Evolutionary conservation across 306 rosid genomes (phyloP).

Genomic region (Prunus mongolica): DNA sequence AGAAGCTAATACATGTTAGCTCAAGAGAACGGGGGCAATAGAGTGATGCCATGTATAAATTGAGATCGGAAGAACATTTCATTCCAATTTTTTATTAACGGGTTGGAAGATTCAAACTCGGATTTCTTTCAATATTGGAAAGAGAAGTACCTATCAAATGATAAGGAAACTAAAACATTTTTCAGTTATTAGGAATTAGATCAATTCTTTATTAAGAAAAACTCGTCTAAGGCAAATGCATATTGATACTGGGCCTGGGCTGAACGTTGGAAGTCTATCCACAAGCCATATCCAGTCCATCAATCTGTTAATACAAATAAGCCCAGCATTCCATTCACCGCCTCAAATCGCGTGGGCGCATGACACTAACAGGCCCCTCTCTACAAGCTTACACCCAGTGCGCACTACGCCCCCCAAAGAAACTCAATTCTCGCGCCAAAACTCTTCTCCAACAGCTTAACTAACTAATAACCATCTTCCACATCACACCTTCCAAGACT

Average conservation of each 20-base stretch:
- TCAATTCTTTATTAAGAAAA: background rate
- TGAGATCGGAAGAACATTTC: too few relatives aligned
- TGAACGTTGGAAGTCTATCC: background rate
- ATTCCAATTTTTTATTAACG: too few relatives aligned
- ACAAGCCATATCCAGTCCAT: too few relatives aligned
- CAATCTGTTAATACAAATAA: too few relatives aligned
- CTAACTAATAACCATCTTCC: background rate
- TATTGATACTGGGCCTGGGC: background rate
- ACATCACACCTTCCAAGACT: background rate
- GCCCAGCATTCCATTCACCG: background rate
- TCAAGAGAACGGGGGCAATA: background rate
- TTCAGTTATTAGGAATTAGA: background rate
- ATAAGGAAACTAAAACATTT: too few relatives aligned
- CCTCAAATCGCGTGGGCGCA: background rate
- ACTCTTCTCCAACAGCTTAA: background rate
- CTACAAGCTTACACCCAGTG: background rate
- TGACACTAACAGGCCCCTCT: background rate
- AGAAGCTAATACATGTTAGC: background rate
- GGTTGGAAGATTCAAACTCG: too few relatives aligned
- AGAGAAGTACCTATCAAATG: too few relatives aligned
- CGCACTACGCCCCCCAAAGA: background rate
- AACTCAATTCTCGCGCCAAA: conserved; percentile 10
- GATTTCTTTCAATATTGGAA: too few relatives aligned
- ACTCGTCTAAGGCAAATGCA: background rate
- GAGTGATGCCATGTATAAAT: too few relatives aligned